phyloP scores from a whole-genome alignment of 768 basidiomycete genomes.

The Gelatoporia subvermispora region DNA sequence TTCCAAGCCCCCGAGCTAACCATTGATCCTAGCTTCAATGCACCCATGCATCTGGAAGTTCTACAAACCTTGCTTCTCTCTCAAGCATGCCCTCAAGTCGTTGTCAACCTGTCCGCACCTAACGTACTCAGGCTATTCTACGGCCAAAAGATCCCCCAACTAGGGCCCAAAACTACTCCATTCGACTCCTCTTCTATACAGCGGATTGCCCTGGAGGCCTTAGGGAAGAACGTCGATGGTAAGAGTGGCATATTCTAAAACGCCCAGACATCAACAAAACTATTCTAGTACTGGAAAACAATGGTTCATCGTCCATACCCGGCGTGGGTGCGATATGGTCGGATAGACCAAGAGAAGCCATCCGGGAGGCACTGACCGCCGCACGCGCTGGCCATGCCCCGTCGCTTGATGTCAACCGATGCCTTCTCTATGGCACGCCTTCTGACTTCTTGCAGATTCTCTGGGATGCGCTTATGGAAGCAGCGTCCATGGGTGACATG shows the following conservation, averaged over 20 bases:
- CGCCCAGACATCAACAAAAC: not conserved
- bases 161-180: slow-evolving; percentile 11
- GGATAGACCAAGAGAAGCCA: slow-evolving; percentile 50
- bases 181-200: slow-evolving; percentile 29
- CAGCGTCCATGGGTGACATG: slow-evolving; percentile 52
- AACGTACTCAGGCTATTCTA: slow-evolving; percentile 44
- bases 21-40: slow-evolving; percentile 36
- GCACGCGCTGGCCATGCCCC: slow-evolving; percentile 62
- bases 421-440: slow-evolving; percentile 53
- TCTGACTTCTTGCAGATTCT: slow-evolving; percentile 58
- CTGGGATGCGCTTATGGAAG: slow-evolving; percentile 60
- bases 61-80: slow-evolving; percentile 65
- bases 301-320: too few relatives aligned
- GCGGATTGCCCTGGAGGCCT: slow-evolving; percentile 32
- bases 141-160: slow-evolving; percentile 32
- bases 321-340: slow-evolving; percentile 25
- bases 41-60: slow-evolving; percentile 53
- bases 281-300: not conserved
- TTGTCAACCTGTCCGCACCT: slow-evolving; percentile 60
- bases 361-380: slow-evolving; percentile 51
- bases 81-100: slow-evolving; percentile 57
- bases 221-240: slow-evolving; percentile 26
- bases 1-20: not conserved
- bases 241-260: not conserved
- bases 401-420: slow-evolving; percentile 60